Evolutionary conservation across 192 early-diverging fungal genomes (phyloP).

Genomic region (Coemansia sp.): DNA sequence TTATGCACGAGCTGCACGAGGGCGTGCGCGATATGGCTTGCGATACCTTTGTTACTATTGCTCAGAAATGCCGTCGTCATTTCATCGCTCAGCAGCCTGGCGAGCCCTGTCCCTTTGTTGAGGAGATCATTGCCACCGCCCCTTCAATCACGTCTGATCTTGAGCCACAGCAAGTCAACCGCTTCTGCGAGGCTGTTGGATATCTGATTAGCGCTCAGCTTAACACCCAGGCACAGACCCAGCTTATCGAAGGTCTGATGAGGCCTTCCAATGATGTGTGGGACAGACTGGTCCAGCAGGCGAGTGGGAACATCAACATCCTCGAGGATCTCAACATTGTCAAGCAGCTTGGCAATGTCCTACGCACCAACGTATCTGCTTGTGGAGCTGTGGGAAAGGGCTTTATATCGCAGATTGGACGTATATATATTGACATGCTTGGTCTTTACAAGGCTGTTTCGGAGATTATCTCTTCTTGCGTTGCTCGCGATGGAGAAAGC

Average conservation of each 20-base stretch:
- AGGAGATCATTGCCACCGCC: conserved; percentile 88
- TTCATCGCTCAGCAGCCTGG: conserved; percentile 92
- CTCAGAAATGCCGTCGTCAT: conserved; percentile 95
- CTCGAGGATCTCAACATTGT: conserved; percentile 79
- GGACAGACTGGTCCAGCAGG: conserved; percentile 77
- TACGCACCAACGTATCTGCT: conserved; percentile 95
- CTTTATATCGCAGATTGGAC: conserved; percentile 85
- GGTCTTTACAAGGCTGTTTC: conserved; percentile 90
- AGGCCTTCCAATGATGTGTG: conserved; percentile 87
- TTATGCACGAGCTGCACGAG: conserved; percentile 99
- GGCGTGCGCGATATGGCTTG: conserved; percentile 99
- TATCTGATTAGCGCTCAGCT: conserved; percentile 96
- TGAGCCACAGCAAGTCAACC: conserved; percentile 90
- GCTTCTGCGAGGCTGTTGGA: conserved; percentile 98
- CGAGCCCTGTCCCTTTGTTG: conserved; percentile 90
- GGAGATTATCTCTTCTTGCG: conserved; percentile 75
- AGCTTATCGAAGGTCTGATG: conserved; percentile 86
- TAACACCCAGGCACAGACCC: conserved; percentile 74
- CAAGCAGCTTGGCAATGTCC: conserved; percentile 88
- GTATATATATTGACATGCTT: conserved; percentile 89
- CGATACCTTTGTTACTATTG: conserved; percentile 99
- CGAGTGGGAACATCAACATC: conserved; percentile 70
- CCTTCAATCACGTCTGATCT: conserved; percentile 88
- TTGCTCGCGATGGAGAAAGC: conserved; percentile 78
- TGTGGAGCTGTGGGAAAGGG: conserved; percentile 86